Conservation (phyloP, 2,329 filamentous ascomycete genomes). For the Knufia petricola region DNA sequence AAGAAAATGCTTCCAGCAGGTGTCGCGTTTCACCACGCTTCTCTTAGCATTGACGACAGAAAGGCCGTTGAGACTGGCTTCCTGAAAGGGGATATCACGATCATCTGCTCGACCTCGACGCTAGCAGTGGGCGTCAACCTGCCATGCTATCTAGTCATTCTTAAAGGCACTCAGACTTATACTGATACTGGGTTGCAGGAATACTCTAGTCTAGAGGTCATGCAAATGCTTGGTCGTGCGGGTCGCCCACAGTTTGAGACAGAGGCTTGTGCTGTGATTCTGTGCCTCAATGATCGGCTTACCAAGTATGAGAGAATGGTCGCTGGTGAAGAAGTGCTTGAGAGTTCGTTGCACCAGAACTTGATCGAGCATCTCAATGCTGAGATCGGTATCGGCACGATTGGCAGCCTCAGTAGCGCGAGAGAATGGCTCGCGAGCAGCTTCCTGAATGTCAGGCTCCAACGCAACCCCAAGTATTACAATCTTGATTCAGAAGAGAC, state of each 20-base stretch:
- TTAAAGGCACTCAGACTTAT: slow-evolving; percentile 68
- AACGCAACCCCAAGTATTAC: slow-evolving; percentile 62
- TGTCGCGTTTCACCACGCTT: slow-evolving; percentile 76
- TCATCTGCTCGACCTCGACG: slow-evolving; percentile 83
- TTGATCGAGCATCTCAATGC: slow-evolving; percentile 77
- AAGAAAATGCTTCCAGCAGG: slow-evolving; percentile 46
- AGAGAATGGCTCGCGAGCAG: slow-evolving; percentile 67
- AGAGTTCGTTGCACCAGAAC: slow-evolving; percentile 70
- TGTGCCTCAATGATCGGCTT: slow-evolving; percentile 59
- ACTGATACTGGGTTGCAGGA: slow-evolving; percentile 53
- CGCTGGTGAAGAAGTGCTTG: slow-evolving; percentile 61
- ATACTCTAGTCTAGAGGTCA: slow-evolving; percentile 72
- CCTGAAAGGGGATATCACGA: slow-evolving; percentile 58
- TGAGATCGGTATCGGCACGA: slow-evolving; percentile 67
- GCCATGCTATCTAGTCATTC: slow-evolving; percentile 70
- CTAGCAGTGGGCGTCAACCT: slow-evolving; percentile 75
- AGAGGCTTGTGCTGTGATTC: slow-evolving; percentile 65
- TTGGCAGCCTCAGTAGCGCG: slow-evolving; percentile 55
- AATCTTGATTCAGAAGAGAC: slow-evolving; percentile 47
- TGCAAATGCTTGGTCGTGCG: slow-evolving; percentile 83
- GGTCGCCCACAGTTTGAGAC: slow-evolving; percentile 76
- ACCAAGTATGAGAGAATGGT: slow-evolving; percentile 63
- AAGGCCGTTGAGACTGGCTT: slow-evolving; percentile 58
- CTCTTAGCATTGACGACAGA: slow-evolving; percentile 57
- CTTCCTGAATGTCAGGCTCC: slow-evolving; percentile 66